A percentile compares a stretch with the other conserved stretches of the same genome.
These are phyloP conservation scores for Eutypa lata DNA, from an alignment of 2,329 filamentous ascomycete genomes.

Conservation along the genomic window DNA sequence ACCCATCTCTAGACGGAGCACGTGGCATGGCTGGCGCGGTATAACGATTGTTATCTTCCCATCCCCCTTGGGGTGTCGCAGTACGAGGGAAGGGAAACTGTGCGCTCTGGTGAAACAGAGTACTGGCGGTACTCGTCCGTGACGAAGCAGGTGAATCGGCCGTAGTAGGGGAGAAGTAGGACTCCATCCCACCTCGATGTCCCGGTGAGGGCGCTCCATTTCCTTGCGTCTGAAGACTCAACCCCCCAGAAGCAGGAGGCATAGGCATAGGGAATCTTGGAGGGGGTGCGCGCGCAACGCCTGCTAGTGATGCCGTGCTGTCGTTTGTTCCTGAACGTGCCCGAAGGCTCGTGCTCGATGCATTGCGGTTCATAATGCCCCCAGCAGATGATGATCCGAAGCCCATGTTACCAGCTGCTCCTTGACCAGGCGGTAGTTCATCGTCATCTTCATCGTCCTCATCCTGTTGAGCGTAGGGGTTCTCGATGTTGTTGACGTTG, in stretches of 20 bases:
- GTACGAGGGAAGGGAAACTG: conserved; percentile 71
- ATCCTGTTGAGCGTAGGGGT: conserved; percentile 71
- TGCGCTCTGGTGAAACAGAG: conserved; percentile 58
- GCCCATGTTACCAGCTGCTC: conserved; percentile 21
- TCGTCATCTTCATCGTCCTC: conserved; percentile 56
- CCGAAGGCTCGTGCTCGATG: conserved; percentile 71
- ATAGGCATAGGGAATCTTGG: conserved; percentile 70
- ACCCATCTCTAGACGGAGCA: conserved; percentile 73
- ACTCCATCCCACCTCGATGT: conserved; percentile 61
- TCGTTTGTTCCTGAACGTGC: conserved; percentile 75
- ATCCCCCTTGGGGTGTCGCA: conserved; percentile 62
- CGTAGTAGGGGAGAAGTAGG: conserved; percentile 87
- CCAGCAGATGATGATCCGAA: conserved; percentile 30
- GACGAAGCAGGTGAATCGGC: conserved; percentile 76
- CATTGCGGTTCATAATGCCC: conserved; percentile 58
- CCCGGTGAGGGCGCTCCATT: conserved; percentile 55
- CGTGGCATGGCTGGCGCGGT: conserved; percentile 85
- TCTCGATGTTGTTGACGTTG: conserved; percentile 65
- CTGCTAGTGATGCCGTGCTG: conserved; percentile 56
- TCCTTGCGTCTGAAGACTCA: conserved; percentile 66
- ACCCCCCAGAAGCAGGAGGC: conserved; percentile 50
- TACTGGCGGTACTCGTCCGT: conserved; percentile 70
- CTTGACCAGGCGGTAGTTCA: conserved; percentile 15
- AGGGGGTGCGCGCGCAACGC: conserved; percentile 59
- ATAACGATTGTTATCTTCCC: conserved; percentile 75